Base-by-base conservation (phyloP, 371 early-diverging fungal species). In the Syncephalastrum sp. region DNA sequence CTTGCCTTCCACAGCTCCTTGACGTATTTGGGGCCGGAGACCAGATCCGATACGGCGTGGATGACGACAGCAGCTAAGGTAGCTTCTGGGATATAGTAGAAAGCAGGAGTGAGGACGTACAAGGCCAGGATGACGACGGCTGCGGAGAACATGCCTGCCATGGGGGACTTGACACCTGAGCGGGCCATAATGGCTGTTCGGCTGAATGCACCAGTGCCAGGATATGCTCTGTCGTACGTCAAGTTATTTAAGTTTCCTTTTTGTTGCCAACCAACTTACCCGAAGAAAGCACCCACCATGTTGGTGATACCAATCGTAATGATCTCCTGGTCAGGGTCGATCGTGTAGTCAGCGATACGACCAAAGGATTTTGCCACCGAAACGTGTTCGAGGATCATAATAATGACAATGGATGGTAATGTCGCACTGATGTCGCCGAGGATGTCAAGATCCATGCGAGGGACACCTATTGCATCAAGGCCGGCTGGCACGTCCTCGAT, bases 161-260 rank as follows among this genome's bases (percentile, higher is more conserved):
- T 63, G 0, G 97, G 94, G 0, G 94, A 90, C 47, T 86, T 77
- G 21, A 88, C 91, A 5, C 94, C 93, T 10, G 89, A 84, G 50
- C 85, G 72, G 46, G 84, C 71, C 79, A 91, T 92, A 60, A 95
- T 83, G 17, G 94, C 91, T 0, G 92, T 88, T 54, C 97, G 86
- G 15, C 91, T 90, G 63, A 96, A 94, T 3, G 93, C 91, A 16
- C 95, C 95, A 25, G 93, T 92, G 5, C 87, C 87, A 10, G 95
- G 90, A 70, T 85, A 93, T 0, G 85, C 90, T 14, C 90, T 87
- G 46, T 19, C 41, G 42, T n/a, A 24, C 16, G 44, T 33, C 17
- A 17, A 17, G 15, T 46, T 47, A 15, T 43, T 12, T 23, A 16
- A n/a, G 21, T 21, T 21, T 21, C 21, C 2, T 21, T 21, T 21